Base-by-base conservation (phyloP, 192 early-diverging fungal species). In the Bifiguratus adelaidae region DNA sequence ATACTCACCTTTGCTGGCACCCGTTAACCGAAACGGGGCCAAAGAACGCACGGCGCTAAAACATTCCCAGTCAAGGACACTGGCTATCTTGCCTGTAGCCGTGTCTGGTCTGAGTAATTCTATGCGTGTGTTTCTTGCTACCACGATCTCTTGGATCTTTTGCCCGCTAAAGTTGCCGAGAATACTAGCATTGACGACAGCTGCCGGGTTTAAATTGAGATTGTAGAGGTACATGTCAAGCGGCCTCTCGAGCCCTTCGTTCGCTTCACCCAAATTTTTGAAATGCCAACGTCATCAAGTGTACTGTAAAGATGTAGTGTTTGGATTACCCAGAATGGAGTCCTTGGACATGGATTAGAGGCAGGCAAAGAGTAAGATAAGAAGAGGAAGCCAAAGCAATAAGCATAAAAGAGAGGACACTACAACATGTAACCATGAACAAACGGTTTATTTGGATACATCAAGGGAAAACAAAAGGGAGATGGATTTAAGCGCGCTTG, bases 91-190 rank as follows among this genome's bases (percentile, higher is more conserved):
- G 16, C 93, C 93, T 0, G 86, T 86, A 12, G 59, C 65, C 4
- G 85, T 65, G 55, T 97, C 86, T 0, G 84, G 71, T 42, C 70
- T 56, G 50, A 94, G 66, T 20, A 99, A 66, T 63, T 97, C 94
- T 23, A 99, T 70, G 20, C 77, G 63, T 23, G 67, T 77, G 48
- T 67, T 66, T 56, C 81, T 77, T 25, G 74, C 90, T 38, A 91
- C 73, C 13, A 87, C 70, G 21, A 96, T 73, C 48, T 99, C 94
- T 64, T 99, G 92, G 28, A 78, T 67, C 56, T 89, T 91, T 18
- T 73, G 77, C 16, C 94, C 96, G 24, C 88, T 80, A 58, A 97
- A 99, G 61, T 96, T 89, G 1, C 96, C 96, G 38, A 91, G 68
- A 23, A 82, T 73, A 15, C 86, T 75, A 33, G 77, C 67, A 50